Percentiles rank a stretch among this genome's conserved stretches.
Conservation (phyloP, 2,329 filamentous ascomycete genomes). For the Alternaria angustiovoidea region DNA sequence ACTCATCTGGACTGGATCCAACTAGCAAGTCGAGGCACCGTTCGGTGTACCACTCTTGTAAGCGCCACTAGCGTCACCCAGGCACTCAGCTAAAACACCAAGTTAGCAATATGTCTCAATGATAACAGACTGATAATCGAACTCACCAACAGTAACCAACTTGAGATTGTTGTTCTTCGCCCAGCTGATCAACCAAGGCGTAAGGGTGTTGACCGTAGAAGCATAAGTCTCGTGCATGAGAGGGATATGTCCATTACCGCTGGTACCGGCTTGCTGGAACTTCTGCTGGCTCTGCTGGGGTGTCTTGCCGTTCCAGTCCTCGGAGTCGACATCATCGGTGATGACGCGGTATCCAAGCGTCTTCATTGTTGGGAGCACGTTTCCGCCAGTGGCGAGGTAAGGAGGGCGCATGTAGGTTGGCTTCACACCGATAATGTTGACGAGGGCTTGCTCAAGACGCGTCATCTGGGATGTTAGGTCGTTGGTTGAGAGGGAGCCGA, state of each 20-base stretch:
- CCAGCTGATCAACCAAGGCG: slow-evolving; percentile 50
- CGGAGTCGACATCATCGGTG: slow-evolving; percentile 44
- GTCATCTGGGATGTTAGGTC: slow-evolving; percentile 46
- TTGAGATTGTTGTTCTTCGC: slow-evolving; percentile 48
- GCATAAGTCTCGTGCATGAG: slow-evolving; percentile 49
- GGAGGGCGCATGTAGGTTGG: slow-evolving; percentile 51
- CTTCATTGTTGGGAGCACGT: slow-evolving; percentile 43
- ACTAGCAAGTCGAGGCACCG: slow-evolving; percentile 30
- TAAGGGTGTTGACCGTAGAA: slow-evolving; percentile 44
- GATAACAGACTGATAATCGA: not conserved
- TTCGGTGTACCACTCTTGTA: slow-evolving; percentile 39
- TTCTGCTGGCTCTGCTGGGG: slow-evolving; percentile 44
- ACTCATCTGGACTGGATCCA: not conserved
- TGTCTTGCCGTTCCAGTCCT: slow-evolving; percentile 47
- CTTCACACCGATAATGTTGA: slow-evolving; percentile 49
- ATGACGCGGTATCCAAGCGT: slow-evolving; percentile 48
- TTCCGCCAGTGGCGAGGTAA: slow-evolving; percentile 45
- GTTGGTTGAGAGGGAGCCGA: slow-evolving; percentile 39
- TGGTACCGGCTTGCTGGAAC: slow-evolving; percentile 42
- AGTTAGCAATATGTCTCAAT: slow-evolving; percentile 17
- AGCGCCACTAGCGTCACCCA: slow-evolving; percentile 40
- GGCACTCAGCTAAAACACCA: slow-evolving; percentile 34
- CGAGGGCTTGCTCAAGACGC: slow-evolving; percentile 43
- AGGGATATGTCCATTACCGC: slow-evolving; percentile 48
- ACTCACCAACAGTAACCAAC: slow-evolving; percentile 48